Conservation (phyloP, 2,329 filamentous ascomycete species). For the Rutstroemia sp. region DNA sequence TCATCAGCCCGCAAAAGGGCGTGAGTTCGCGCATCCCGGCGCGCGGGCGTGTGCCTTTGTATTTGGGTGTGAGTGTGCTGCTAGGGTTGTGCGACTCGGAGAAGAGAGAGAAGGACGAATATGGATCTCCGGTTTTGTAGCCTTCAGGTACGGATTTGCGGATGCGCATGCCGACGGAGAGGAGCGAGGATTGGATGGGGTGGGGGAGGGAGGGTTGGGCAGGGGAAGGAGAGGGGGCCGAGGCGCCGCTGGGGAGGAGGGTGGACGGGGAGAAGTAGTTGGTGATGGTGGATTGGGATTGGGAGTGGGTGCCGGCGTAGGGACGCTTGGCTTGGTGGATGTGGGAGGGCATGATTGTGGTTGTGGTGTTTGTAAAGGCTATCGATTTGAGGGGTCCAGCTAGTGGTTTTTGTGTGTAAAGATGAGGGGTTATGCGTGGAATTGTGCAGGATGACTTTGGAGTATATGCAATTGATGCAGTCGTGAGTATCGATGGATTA, state of each 20-base stretch:
- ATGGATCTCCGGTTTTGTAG: slow-evolving; percentile 65
- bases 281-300: slow-evolving; percentile 41
- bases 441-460: neutral
- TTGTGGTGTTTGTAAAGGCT: neutral
- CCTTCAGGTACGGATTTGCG: slow-evolving; percentile 90
- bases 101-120: slow-evolving; percentile 47
- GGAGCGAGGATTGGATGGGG: slow-evolving; percentile 70
- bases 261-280: slow-evolving; percentile 44
- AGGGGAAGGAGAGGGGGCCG: slow-evolving; percentile 32
- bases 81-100: slow-evolving; percentile 27
- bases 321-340: slow-evolving; percentile 43
- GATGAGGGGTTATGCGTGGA: neutral
- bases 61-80: neutral
- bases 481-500: too few species aligned
- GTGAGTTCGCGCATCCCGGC: slow-evolving; percentile 50
- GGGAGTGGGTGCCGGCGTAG: slow-evolving; percentile 57
- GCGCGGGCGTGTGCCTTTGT: slow-evolving; percentile 20
- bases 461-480: neutral
- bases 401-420: neutral
- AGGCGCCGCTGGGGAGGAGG: slow-evolving; percentile 18
- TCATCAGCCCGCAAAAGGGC: slow-evolving; percentile 76
- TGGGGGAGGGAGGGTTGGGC: slow-evolving; percentile 28
- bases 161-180: slow-evolving; percentile 89
- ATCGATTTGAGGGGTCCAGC: neutral
- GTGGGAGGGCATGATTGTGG: neutral